A percentile compares a stretch with the other conserved stretches of the same genome.
Evolutionary conservation across 192 early-diverging fungal species (phyloP).

Genomic region (Backusella circina): DNA sequence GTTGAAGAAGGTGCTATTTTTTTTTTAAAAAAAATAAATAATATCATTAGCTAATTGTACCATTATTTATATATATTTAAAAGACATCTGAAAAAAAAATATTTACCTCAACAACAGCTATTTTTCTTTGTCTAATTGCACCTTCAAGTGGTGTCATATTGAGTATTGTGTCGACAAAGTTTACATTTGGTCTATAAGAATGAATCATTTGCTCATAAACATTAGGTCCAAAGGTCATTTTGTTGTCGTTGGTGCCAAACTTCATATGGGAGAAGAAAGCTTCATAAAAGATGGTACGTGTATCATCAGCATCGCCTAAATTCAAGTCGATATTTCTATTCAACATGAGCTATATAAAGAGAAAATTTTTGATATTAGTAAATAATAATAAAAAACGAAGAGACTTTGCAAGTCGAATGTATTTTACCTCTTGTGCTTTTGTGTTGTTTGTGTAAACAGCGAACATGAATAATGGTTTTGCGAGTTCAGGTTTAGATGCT

Average conservation of each 20-base stretch:
- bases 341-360: slow-evolving; percentile 15
- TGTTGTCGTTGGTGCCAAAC: neutral
- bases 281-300: slow-evolving; percentile 21
- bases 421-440: neutral
- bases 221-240: neutral
- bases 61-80: neutral
- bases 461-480: slow-evolving; percentile 9
- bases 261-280: slow-evolving; percentile 11
- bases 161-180: slow-evolving; percentile 27
- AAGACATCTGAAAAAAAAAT: neutral
- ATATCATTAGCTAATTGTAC: too few species aligned
- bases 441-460: neutral
- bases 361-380: neutral
- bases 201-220: slow-evolving; percentile 12
- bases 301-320: neutral
- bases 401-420: neutral
- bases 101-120: slow-evolving; percentile 27
- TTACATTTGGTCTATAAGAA: slow-evolving; percentile 28
- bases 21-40: neutral
- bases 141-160: slow-evolving; percentile 40
- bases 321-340: slow-evolving; percentile 19
- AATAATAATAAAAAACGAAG: neutral
- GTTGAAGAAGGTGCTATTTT: slow-evolving; percentile 28
- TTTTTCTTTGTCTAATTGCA: slow-evolving; percentile 34
- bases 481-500: neutral